Conservation (phyloP, 805 yeast species). For the Kodamaea fukazawae region DNA sequence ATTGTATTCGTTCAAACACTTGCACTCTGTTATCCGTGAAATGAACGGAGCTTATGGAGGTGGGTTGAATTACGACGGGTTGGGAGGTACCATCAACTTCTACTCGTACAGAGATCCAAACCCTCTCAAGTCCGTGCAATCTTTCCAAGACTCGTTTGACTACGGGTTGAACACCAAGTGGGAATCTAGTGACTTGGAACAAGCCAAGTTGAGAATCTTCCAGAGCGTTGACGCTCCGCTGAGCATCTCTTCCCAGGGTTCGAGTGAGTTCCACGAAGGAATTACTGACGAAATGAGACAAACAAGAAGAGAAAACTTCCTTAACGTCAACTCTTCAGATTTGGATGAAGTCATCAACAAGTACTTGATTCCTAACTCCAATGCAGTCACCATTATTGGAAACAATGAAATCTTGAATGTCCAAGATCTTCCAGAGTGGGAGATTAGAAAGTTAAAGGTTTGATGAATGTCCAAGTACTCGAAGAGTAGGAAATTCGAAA, state of each 20-base stretch:
- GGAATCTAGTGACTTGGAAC: conserved; percentile 69
- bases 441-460: conserved; percentile 13
- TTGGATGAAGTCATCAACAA: conserved; percentile 63
- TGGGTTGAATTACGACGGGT: conserved; percentile 79
- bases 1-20: conserved; percentile 72
- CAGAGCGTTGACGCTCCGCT: conserved; percentile 90
- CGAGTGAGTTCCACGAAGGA: conserved; percentile 60
- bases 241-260: conserved; percentile 77
- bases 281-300: conserved; percentile 79
- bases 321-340: conserved; percentile 64
- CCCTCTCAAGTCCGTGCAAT: conserved; percentile 62
- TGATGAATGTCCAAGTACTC: too few species aligned
- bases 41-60: conserved; percentile 99
- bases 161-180: conserved; percentile 38
- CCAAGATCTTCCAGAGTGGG: conserved; percentile 18
- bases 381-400: conserved; percentile 46
- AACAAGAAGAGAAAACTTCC: conserved; percentile 67
- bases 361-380: conserved; percentile 45
- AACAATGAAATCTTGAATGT: conserved; percentile 28
- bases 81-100: conserved; percentile 75
- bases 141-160: conserved; percentile 47
- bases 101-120: conserved; percentile 95
- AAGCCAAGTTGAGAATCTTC: conserved; percentile 87
- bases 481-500: too few species aligned
- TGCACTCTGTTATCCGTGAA: conserved; percentile 89